phyloP scores from a whole-genome alignment of 2,329 filamentous ascomycete genomes.

The Albifimbria verrucaria region DNA sequence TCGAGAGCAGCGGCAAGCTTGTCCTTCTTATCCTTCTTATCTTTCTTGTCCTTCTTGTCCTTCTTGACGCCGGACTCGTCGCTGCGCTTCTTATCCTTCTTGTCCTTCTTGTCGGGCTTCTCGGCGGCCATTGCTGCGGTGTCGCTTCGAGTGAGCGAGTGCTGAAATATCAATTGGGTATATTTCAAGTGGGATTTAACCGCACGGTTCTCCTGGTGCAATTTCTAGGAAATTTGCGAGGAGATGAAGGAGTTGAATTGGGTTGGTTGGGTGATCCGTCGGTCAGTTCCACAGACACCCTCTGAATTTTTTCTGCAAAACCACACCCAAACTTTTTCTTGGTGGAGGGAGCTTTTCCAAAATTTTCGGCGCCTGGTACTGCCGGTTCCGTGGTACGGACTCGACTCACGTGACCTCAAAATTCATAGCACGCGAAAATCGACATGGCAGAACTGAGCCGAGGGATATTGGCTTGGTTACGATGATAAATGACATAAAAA shows the following conservation, averaged over 20 bases:
- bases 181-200: no score
- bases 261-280: background rate
- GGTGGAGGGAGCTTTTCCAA: conserved; percentile 20
- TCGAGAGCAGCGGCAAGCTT: conserved; percentile 66
- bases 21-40: conserved; percentile 72
- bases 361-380: conserved; percentile 25
- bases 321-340: conserved; percentile 25
- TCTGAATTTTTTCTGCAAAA: conserved; percentile 27
- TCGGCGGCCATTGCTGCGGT: conserved; percentile 42
- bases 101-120: conserved; percentile 49
- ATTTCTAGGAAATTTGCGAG: no score
- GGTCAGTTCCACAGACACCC: conserved; percentile 19
- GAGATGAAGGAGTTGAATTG: conserved; percentile 16
- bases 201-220: no score
- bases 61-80: conserved; percentile 52
- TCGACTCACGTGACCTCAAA: conserved; percentile 15
- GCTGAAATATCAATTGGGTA: background rate
- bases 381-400: conserved; percentile 21
- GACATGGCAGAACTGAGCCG: no score
- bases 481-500: no score
- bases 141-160: conserved; percentile 3
- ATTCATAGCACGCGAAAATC: accelerated
- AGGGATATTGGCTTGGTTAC: no score
- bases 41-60: conserved; percentile 57
- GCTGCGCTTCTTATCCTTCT: conserved; percentile 59